Percentiles rank a stretch among this genome's conserved stretches.
Evolutionary conservation across 345 rosid genomes (phyloP).

Genomic region (Aquilaria yunnanensis): DNA sequence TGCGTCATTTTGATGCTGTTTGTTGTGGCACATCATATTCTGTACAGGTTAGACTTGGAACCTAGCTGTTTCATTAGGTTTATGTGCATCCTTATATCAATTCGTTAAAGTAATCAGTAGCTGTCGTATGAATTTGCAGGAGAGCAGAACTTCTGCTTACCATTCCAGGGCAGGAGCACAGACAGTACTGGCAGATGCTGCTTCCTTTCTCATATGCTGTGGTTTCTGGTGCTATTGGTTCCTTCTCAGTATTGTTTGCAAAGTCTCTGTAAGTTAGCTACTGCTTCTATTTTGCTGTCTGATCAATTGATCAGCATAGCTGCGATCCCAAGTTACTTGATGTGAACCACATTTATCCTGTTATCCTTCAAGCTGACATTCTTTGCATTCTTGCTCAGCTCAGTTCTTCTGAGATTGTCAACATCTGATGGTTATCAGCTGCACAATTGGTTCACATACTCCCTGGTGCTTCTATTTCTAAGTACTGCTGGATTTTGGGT

Average conservation of each 20-base stretch:
- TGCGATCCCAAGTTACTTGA: slow-evolving; percentile 14
- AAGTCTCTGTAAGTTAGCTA: slow-evolving; percentile 82
- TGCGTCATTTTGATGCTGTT: slow-evolving; percentile 64
- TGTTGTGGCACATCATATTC: slow-evolving; percentile 62
- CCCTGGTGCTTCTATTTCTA: slow-evolving; percentile 91
- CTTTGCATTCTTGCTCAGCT: slow-evolving; percentile 32
- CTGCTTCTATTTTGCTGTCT: not conserved
- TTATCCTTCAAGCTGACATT: no score
- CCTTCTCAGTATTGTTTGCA: slow-evolving; percentile 96
- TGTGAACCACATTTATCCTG: not conserved
- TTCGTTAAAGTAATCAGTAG: slow-evolving; percentile 1
- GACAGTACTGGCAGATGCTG: slow-evolving; percentile 76
- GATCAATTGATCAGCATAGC: not conserved
- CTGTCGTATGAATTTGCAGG: slow-evolving; percentile 34
- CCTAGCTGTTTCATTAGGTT: not conserved
- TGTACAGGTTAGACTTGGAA: slow-evolving; percentile 55
- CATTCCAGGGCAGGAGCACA: slow-evolving; percentile 63
- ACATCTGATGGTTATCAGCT: slow-evolving; percentile 81
- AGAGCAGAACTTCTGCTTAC: slow-evolving; percentile 77
- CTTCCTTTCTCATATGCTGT: slow-evolving; percentile 96
- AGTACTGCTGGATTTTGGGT: slow-evolving; percentile 99
- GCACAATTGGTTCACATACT: slow-evolving; percentile 98
- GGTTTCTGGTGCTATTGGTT: slow-evolving; percentile 97
- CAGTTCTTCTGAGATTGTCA: slow-evolving; percentile 86
- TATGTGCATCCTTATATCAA: slow-evolving; percentile 1